These are phyloP conservation scores for Pythium aristosporum DNA, from an alignment of 352 stramenopile species.

Conservation along the genomic window DNA sequence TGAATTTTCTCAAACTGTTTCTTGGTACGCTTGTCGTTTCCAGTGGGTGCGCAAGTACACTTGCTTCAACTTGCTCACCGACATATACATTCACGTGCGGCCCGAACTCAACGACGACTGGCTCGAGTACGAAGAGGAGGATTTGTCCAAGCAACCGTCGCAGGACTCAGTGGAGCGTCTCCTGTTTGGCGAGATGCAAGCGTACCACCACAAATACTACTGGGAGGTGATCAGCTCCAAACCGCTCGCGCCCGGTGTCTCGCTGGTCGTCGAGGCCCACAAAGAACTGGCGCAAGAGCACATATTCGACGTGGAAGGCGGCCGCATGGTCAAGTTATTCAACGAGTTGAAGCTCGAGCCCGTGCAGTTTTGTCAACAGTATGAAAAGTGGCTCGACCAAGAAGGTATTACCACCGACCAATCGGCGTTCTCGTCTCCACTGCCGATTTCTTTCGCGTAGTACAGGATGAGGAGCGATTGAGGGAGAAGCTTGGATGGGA, in stretches of 20 bases:
- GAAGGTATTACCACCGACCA: slow-evolving; percentile 43
- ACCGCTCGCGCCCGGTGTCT: slow-evolving; percentile 42
- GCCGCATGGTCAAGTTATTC: slow-evolving; percentile 65
- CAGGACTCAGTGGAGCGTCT: slow-evolving; percentile 74
- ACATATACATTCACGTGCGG: slow-evolving; percentile 77
- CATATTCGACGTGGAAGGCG: slow-evolving; percentile 61
- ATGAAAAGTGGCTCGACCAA: slow-evolving; percentile 82
- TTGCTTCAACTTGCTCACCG: slow-evolving; percentile 71
- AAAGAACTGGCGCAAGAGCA: slow-evolving; percentile 54
- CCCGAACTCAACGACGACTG: slow-evolving; percentile 80
- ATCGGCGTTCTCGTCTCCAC: slow-evolving; percentile 25
- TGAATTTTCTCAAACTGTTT: neutral
- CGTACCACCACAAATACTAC: slow-evolving; percentile 86
- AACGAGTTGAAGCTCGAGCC: slow-evolving; percentile 66
- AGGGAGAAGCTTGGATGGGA: neutral
- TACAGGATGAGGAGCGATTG: neutral
- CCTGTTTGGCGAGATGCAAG: slow-evolving; percentile 84
- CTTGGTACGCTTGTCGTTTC: slow-evolving; percentile 1
- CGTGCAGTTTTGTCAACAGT: slow-evolving; percentile 74
- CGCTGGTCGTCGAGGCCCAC: slow-evolving; percentile 53
- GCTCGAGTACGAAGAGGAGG: slow-evolving; percentile 80
- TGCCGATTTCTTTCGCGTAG: slow-evolving; percentile 69
- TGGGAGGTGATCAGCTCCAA: slow-evolving; percentile 64
- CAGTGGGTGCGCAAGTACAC: slow-evolving; percentile 87
- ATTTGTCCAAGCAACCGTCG: slow-evolving; percentile 62